Evolutionary conservation across 2,329 filamentous ascomycete genomes (phyloP).

Genomic region (Ophiostoma himal-ulmi): DNA sequence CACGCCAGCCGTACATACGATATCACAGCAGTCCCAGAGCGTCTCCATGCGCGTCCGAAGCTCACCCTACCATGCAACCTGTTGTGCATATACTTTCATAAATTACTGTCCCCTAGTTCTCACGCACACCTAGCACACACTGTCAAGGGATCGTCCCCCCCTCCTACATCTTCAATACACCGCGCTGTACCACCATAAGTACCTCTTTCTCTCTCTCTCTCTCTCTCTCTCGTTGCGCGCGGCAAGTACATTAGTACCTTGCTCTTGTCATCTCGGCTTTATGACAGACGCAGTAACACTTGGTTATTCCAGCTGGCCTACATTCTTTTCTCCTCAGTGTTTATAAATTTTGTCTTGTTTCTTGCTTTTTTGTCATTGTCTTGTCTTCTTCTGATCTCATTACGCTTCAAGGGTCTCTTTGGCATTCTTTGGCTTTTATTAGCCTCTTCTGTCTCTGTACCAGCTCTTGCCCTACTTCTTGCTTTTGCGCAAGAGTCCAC

Average conservation of each 20-base stretch:
- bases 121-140: background rate
- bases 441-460: background rate
- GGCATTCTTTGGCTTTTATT: background rate
- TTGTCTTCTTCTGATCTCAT: background rate
- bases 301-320: background rate
- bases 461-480: conserved; percentile 4
- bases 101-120: background rate
- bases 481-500: conserved; percentile 13
- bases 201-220: background rate
- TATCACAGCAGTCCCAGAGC: background rate
- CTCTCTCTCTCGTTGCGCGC: background rate
- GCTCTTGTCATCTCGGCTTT: background rate
- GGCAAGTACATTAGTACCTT: background rate
- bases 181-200: background rate
- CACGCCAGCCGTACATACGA: background rate
- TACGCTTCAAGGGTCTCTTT: background rate
- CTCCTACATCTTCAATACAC: background rate
- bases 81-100: background rate
- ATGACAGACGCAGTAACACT: background rate
- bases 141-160: background rate
- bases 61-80: background rate
- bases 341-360: background rate
- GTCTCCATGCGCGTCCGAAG: background rate
- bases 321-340: background rate
- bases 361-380: background rate